These are phyloP conservation scores for Lablab purpureus DNA, from an alignment of 306 rosid species.

Conservation along the genomic window DNA sequence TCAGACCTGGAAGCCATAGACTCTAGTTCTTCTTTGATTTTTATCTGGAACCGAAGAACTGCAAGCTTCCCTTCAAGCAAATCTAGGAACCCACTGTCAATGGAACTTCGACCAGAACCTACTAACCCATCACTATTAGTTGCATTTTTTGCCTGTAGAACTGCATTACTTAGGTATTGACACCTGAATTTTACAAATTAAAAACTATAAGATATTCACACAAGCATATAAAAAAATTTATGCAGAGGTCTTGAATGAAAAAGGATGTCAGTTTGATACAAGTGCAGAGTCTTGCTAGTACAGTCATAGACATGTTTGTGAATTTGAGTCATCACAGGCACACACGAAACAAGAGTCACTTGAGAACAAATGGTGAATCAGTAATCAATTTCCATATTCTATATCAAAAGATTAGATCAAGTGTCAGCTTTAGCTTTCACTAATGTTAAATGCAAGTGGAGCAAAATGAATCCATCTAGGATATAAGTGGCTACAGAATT, in stretches of 20 bases:
- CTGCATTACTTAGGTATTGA: conserved; percentile 94
- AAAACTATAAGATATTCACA: conserved; percentile 33
- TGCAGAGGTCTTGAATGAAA: neutral
- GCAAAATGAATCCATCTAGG: conserved; percentile 19
- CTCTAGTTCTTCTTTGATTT: conserved; percentile 88
- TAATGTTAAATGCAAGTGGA: conserved; percentile 9
- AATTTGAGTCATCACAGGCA: conserved; percentile 19
- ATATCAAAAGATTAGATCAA: conserved; percentile 21
- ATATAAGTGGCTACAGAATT: conserved; percentile 24
- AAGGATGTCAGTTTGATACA: conserved; percentile 10
- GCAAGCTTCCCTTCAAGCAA: conserved; percentile 98
- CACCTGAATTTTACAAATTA: conserved; percentile 65
- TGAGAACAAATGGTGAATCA: conserved; percentile 7
- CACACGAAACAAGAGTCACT: neutral
- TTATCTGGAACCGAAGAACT: conserved; percentile 94
- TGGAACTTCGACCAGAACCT: conserved; percentile 70
- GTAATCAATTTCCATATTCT: conserved; percentile 27
- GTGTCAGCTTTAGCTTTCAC: conserved; percentile 23
- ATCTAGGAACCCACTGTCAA: conserved; percentile 86
- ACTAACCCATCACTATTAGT: conserved; percentile 67
- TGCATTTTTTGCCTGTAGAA: conserved; percentile 89
- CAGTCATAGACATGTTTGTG: neutral
- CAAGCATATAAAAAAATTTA: conserved; percentile 31
- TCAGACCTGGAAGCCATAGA: conserved; percentile 75
- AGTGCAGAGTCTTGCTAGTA: conserved; percentile 2